Percentiles rank a stretch among this genome's conserved stretches.
Conservation (phyloP, 495 filamentous ascomycete species). For the Penicillium subrubescens region DNA sequence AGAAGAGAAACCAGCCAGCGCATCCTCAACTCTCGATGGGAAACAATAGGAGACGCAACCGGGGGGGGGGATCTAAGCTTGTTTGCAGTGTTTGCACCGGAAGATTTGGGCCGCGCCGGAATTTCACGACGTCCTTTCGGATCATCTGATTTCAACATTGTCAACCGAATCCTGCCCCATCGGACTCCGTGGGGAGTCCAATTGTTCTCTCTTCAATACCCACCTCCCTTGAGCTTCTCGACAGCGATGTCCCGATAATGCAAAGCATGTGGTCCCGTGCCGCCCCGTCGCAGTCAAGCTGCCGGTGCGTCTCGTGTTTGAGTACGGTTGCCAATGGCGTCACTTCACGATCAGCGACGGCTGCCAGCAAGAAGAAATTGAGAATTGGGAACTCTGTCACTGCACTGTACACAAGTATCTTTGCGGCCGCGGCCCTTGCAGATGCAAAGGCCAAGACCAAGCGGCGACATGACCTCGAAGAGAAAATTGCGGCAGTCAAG, state of each 20-base stretch:
- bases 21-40: neutral
- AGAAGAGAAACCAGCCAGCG: conserved; percentile 9
- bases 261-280: conserved; percentile 71
- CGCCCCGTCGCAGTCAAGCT: conserved; percentile 60
- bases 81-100: conserved; percentile 46
- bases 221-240: neutral
- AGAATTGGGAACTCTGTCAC: conserved; percentile 66
- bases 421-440: conserved; percentile 68
- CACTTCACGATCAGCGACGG: conserved; percentile 54
- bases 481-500: conserved; percentile 51
- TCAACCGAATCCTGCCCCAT: conserved; percentile 15
- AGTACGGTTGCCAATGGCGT: conserved; percentile 54
- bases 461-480: conserved; percentile 65
- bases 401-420: conserved; percentile 69
- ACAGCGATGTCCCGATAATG: conserved; percentile 57
- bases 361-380: conserved; percentile 52
- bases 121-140: conserved; percentile 15
- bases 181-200: conserved; percentile 29
- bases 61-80: conserved; percentile 22
- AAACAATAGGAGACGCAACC: conserved; percentile 20
- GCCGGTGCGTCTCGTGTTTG: conserved; percentile 65
- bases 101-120: conserved; percentile 21
- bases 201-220: conserved; percentile 2
- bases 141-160: conserved; percentile 10
- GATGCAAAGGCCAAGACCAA: conserved; percentile 65